phyloP scores from a whole-genome alignment of 2,329 filamentous ascomycete species.

The Neonectria sp. region DNA sequence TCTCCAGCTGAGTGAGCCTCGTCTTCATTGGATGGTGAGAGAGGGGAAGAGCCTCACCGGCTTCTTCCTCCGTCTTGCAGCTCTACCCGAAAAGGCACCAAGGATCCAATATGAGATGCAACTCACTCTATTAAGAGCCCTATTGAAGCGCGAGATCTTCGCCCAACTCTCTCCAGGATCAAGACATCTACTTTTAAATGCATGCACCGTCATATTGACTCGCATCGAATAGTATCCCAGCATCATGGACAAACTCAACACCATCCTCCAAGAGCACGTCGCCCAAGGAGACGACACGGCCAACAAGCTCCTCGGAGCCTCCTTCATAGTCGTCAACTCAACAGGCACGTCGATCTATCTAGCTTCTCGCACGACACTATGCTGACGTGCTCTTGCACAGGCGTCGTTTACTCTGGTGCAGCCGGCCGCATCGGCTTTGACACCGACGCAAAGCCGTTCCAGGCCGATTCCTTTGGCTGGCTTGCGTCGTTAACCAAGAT shows the following conservation, averaged over 20 bases:
- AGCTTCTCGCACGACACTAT: background rate
- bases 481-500: constrained; percentile 62
- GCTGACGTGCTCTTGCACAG: constrained; percentile 38
- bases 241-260: constrained; percentile 48
- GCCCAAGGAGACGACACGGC: constrained; percentile 48
- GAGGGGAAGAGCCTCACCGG: background rate
- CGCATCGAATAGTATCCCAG: background rate
- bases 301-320: constrained; percentile 55
- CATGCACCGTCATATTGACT: background rate
- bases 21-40: constrained; percentile 4
- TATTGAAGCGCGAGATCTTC: background rate
- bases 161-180: background rate
- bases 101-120: background rate
- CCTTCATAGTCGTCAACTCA: constrained; percentile 53
- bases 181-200: background rate
- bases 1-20: background rate
- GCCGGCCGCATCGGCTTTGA: constrained; percentile 55
- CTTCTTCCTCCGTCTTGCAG: background rate
- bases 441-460: constrained; percentile 49
- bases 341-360: constrained; percentile 43
- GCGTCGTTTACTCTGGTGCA: constrained; percentile 53
- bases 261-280: constrained; percentile 51
- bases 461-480: constrained; percentile 52
- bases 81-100: background rate
- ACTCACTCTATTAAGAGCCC: background rate